Percentiles rank a stretch among this genome's conserved stretches.
Evolutionary conservation across 768 basidiomycete species (phyloP).

Genomic region (Russula compacta): DNA sequence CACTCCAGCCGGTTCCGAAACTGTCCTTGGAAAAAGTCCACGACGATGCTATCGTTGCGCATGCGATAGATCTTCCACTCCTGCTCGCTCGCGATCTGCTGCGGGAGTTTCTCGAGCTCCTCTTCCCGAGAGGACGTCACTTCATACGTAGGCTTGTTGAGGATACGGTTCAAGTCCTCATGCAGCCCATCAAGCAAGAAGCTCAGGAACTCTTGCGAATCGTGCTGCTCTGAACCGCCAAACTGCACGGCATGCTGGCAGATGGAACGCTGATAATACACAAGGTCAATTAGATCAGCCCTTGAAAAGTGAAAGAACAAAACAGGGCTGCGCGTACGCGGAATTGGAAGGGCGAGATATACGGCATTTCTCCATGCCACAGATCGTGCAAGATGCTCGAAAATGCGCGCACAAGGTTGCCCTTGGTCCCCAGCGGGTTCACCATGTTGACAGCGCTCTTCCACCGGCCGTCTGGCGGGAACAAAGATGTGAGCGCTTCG

Average conservation of each 20-base stretch:
- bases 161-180: slow-evolving; percentile 88
- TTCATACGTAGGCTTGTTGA: slow-evolving; percentile 56
- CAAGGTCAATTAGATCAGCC: slow-evolving; percentile 22
- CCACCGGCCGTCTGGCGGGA: slow-evolving; percentile 64
- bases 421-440: slow-evolving; percentile 85
- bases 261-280: slow-evolving; percentile 39
- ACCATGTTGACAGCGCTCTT: slow-evolving; percentile 72
- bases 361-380: slow-evolving; percentile 81
- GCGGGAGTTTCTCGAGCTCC: slow-evolving; percentile 77
- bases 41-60: slow-evolving; percentile 88
- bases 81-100: slow-evolving; percentile 81
- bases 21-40: slow-evolving; percentile 97
- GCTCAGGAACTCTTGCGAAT: slow-evolving; percentile 94
- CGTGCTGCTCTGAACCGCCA: slow-evolving; percentile 84
- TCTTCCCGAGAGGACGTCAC: slow-evolving; percentile 75
- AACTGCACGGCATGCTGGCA: slow-evolving; percentile 63
- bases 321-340: slow-evolving; percentile 39
- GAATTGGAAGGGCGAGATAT: slow-evolving; percentile 74
- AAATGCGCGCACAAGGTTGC: slow-evolving; percentile 72
- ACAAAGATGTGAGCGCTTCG: neutral
- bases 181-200: slow-evolving; percentile 94
- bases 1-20: slow-evolving; percentile 87
- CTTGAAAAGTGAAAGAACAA: neutral
- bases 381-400: slow-evolving; percentile 75
- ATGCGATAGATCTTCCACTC: slow-evolving; percentile 89